These are phyloP conservation scores for Irineochytrium annulatum DNA, from an alignment of 192 early-diverging fungal species.

Conservation along the genomic window DNA sequence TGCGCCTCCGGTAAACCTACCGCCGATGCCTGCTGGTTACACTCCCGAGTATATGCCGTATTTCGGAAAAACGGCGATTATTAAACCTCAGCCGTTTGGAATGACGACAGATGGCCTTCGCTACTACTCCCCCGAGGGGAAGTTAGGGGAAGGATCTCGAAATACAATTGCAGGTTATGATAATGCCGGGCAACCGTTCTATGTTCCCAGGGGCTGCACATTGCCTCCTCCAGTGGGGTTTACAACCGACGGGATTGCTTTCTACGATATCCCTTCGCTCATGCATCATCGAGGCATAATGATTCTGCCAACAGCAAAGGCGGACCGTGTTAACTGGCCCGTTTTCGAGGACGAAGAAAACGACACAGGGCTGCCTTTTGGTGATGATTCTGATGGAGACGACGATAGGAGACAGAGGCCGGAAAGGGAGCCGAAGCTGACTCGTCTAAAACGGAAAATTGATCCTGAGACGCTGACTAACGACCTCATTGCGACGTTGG, in stretches of 20 bases:
- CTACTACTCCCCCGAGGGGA: conserved; percentile 44
- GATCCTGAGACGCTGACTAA: conserved; percentile 27
- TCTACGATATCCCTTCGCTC: conserved; percentile 53
- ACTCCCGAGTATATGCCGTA: conserved; percentile 42
- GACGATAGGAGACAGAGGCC: conserved; percentile 1
- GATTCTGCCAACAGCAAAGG: conserved; percentile 30
- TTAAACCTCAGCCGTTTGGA: conserved; percentile 50
- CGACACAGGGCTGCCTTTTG: conserved; percentile 23
- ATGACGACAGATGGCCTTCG: conserved; percentile 45
- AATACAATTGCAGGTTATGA: conserved; percentile 56
- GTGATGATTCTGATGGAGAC: conserved; percentile 16
- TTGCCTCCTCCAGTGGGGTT: conserved; percentile 50
- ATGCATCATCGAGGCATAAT: conserved; percentile 48
- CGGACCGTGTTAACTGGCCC: conserved; percentile 33
- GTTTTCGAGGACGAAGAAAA: conserved; percentile 36
- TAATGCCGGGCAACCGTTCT: conserved; percentile 53
- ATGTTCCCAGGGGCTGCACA: conserved; percentile 51
- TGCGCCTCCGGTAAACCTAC: conserved; percentile 45
- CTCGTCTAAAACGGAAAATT: conserved; percentile 12
- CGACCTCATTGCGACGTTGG: conserved; percentile 33
- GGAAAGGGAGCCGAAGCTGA: not conserved
- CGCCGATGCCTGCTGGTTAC: conserved; percentile 48
- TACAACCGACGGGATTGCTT: conserved; percentile 54
- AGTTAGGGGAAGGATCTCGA: conserved; percentile 26
- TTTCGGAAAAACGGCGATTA: conserved; percentile 40